Percentiles rank a stretch among this genome's conserved stretches.
Conservation (phyloP, 2,329 filamentous ascomycete genomes). For the Diaporthe longicolla region DNA sequence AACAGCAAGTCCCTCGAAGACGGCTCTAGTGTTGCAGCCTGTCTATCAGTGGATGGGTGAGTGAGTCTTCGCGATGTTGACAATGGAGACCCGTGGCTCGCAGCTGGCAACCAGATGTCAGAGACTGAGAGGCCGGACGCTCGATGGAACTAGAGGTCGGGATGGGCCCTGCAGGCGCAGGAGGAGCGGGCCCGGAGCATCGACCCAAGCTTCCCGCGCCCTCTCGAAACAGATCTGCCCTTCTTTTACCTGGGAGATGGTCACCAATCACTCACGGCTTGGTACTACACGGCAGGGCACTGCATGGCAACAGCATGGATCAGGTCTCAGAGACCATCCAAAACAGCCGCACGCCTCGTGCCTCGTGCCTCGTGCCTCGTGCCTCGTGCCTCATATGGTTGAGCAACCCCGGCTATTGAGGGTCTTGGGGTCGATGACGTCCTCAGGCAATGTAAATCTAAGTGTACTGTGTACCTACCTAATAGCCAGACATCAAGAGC, state of each 20-base stretch:
- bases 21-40: background rate
- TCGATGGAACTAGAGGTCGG: background rate
- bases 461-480: no score
- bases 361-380: no score
- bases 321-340: conserved; percentile 25
- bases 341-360: conserved; percentile 4
- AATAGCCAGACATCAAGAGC: background rate
- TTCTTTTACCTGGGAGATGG: background rate
- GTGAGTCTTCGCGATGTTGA: background rate
- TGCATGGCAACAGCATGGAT: conserved; percentile 30
- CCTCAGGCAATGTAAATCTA: background rate
- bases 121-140: background rate
- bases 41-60: background rate
- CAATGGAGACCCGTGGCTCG: background rate
- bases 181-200: conserved; percentile 16
- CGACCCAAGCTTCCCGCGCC: conserved; percentile 5
- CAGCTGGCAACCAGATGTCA: conserved; percentile 27
- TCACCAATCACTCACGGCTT: background rate
- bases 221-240: conserved; percentile 27
- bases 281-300: conserved; percentile 14
- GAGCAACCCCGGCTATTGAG: background rate
- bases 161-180: conserved; percentile 29
- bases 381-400: background rate
- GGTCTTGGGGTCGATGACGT: background rate
- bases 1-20: background rate